These are phyloP conservation scores for Bruguiera parviflora DNA, from an alignment of 345 rosid genomes.

Conservation along the genomic window DNA sequence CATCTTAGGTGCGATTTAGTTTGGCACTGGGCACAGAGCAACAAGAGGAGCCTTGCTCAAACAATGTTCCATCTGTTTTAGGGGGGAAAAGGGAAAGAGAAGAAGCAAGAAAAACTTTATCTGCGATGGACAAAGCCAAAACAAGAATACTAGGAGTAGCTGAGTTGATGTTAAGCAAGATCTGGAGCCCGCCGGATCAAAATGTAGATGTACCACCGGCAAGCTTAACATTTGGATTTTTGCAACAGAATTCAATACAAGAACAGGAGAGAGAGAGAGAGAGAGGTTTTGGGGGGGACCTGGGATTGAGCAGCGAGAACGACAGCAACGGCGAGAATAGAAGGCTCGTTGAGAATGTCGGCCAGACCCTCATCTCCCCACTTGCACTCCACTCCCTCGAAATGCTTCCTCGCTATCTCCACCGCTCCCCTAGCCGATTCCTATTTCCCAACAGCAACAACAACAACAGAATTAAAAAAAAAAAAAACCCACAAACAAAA, in stretches of 20 bases:
- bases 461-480: neutral
- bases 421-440: constrained; percentile 80
- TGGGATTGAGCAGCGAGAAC: constrained; percentile 88
- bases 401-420: constrained; percentile 70
- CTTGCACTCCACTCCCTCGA: constrained; percentile 65
- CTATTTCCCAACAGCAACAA: constrained; percentile 25
- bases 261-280: neutral
- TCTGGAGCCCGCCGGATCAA: neutral
- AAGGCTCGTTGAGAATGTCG: constrained; percentile 60
- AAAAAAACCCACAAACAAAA: too few species aligned
- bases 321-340: constrained; percentile 77
- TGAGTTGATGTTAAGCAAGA: neutral
- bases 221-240: too few species aligned
- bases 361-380: constrained; percentile 88
- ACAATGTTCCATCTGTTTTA: too few species aligned
- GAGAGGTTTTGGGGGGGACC: constrained; percentile 39
- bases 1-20: neutral
- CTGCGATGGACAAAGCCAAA: too few species aligned
- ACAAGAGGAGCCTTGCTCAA: neutral
- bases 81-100: too few species aligned
- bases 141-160: too few species aligned
- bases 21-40: neutral
- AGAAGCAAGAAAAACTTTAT: too few species aligned
- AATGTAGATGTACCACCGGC: neutral
- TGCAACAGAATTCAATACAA: too few species aligned